A percentile compares a stretch with the other conserved stretches of the same genome.
Evolutionary conservation across 2,329 filamentous ascomycete species (phyloP).

Genomic region (Falciphora oryzae): DNA sequence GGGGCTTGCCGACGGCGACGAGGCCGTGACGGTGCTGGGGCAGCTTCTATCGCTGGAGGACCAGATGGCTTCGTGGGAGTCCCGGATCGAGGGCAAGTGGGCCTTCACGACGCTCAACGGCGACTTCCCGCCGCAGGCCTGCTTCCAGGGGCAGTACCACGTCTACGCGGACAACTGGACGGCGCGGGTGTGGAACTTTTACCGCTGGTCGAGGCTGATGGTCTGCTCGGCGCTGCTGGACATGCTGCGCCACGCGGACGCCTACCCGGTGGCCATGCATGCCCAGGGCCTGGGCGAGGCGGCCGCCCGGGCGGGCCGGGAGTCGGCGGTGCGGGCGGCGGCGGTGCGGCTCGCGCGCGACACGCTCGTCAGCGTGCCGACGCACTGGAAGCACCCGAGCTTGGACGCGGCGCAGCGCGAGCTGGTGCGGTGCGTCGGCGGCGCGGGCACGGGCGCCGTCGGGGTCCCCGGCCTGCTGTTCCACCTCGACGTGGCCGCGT

Average conservation of each 20-base stretch:
- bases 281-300: background rate
- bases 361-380: conserved; percentile 39
- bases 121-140: conserved; percentile 31
- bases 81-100: conserved; percentile 29
- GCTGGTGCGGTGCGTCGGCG: conserved; percentile 26
- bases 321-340: conserved; percentile 24
- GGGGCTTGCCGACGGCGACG: conserved; percentile 29
- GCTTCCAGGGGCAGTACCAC: conserved; percentile 50
- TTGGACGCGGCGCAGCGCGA: conserved; percentile 24
- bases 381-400: conserved; percentile 46
- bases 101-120: conserved; percentile 28
- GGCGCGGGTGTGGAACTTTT: conserved; percentile 53
- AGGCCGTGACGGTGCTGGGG: conserved; percentile 27
- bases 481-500: conserved; percentile 41
- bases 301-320: background rate
- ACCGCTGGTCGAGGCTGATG: conserved; percentile 52
- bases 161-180: conserved; percentile 48
- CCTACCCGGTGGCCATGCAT: background rate
- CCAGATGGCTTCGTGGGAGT: conserved; percentile 34
- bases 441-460: conserved; percentile 37
- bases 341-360: conserved; percentile 37
- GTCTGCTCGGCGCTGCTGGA: conserved; percentile 44
- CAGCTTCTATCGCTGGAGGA: conserved; percentile 35
- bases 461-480: conserved; percentile 43
- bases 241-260: conserved; percentile 22